Evolutionary conservation across 1,284 basidiomycete species (phyloP), one percentile per base, ranked within the genome.

Genomic region (Xerocomus minutiporus): DNA sequence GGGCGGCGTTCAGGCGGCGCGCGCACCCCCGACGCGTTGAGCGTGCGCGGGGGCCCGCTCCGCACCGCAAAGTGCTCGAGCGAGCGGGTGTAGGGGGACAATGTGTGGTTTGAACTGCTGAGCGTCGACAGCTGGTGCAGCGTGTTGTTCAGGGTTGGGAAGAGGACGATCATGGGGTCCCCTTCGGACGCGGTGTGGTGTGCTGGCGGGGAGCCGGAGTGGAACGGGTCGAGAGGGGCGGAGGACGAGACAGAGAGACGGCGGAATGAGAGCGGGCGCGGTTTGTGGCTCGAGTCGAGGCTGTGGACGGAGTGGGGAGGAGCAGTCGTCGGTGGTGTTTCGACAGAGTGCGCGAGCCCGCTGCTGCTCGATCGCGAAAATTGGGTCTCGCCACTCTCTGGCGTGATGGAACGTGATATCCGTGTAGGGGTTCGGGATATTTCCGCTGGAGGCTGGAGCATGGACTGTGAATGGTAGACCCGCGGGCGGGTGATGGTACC

Each of bases 61-160:
- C 93, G 80, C 3, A 95, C 91, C 5, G 92, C 91, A 66, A 94
- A 94, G 71, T 96, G 93, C 57, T 89, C 85, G 42, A 93, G 77
- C 6, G 86, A 86, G 46, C 91, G 81, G 9, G 93, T 95, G 69
- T 93, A 96, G 0, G 93, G 93, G 1, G 88, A 92, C 2, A 97
- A 74, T 0, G 93, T 97, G 64, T 95, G 93, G 60, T 95, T 91
- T 3, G 91, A 92, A 58, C 87, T 80, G 23, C 83, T 86, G 51
- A 97, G 80, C 3, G 89, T 90, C 17, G 89, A 86, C 17, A 97
- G 75, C 57, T 94, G 89, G 46, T 87, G 88, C 23, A 95, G 78
- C 8, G 84, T 82, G 61, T 84, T 84, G 73, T 89, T 91, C 31
- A 74, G 61, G 2, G 76, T 73, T 0, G 85, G 83, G 25, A 84